These are phyloP conservation scores for Trifolium subterraneum DNA, from an alignment of 306 rosid species.

Conservation along the genomic window DNA sequence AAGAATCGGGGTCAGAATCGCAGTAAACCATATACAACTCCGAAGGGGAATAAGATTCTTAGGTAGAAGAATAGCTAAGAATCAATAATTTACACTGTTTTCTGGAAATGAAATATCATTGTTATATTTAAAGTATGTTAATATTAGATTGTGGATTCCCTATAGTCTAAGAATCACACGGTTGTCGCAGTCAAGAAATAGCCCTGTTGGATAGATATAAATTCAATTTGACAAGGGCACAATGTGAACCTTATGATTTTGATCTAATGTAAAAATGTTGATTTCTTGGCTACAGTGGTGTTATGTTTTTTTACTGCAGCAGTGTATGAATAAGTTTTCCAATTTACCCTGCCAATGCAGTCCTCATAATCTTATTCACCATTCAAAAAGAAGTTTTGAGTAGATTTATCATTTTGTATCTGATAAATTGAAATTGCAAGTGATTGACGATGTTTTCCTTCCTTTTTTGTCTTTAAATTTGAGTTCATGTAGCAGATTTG, in stretches of 20 bases:
- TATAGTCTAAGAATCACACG: not conserved
- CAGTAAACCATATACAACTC: no score
- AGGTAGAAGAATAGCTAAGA: no score
- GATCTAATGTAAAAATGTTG: not conserved
- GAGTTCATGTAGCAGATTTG: conserved; percentile 11
- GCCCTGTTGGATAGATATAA: not conserved
- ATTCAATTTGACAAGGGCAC: not conserved
- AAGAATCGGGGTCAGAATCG: no score
- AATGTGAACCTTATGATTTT: not conserved
- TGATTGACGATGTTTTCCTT: not conserved
- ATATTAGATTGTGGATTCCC: not conserved
- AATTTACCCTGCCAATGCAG: conserved; percentile 2
- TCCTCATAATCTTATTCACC: conserved; percentile 8
- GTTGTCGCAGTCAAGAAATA: not conserved
- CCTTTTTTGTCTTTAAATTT: conserved; percentile 10
- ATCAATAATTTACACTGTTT: no score
- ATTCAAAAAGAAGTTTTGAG: conserved; percentile 14
- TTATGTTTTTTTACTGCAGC: not conserved
- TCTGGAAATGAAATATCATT: conserved; percentile 29
- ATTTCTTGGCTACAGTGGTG: not conserved
- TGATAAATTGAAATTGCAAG: conserved; percentile 3
- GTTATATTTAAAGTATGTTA: conserved; percentile 4
- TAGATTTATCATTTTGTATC: not conserved
- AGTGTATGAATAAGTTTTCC: conserved; percentile 25
- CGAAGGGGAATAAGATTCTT: no score